Percentiles rank a stretch among this genome's conserved stretches.
Evolutionary conservation across 1,284 basidiomycete species (phyloP).

Genomic region (Veloboletus limbatus): DNA sequence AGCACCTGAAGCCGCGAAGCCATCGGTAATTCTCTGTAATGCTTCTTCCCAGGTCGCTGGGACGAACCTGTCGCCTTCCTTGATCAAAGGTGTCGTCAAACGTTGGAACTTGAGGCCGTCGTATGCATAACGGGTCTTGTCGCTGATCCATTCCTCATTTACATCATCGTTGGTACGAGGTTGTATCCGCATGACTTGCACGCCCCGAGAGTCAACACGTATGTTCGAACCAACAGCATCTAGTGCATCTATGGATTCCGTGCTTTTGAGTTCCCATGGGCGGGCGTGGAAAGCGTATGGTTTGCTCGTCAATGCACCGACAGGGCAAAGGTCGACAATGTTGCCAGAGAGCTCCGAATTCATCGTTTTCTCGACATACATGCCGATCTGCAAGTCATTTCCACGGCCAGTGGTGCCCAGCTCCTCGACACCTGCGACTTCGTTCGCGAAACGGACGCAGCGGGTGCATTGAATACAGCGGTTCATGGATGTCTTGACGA

Average conservation of each 20-base stretch:
- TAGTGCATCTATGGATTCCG: slow-evolving; percentile 96
- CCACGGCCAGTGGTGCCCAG: slow-evolving; percentile 96
- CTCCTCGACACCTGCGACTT: slow-evolving; percentile 98
- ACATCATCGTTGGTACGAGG: slow-evolving; percentile 97
- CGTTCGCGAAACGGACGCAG: slow-evolving; percentile 98
- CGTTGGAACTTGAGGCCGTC: slow-evolving; percentile 97
- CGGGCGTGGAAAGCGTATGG: slow-evolving; percentile 97
- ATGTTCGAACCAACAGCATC: slow-evolving; percentile 99
- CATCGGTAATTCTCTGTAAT: slow-evolving; percentile 75
- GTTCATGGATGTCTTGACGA: slow-evolving; percentile 99
- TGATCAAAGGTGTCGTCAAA: slow-evolving; percentile 88
- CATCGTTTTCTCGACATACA: slow-evolving; percentile 97
- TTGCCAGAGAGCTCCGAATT: slow-evolving; percentile 98
- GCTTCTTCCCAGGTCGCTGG: slow-evolving; percentile 94
- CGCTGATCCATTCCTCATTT: slow-evolving; percentile 99
- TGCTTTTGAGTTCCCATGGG: slow-evolving; percentile 99
- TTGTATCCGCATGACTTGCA: slow-evolving; percentile 96
- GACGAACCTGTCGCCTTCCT: slow-evolving; percentile 91
- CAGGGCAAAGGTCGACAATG: slow-evolving; percentile 95
- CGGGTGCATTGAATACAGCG: slow-evolving; percentile 99
- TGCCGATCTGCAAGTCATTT: slow-evolving; percentile 98
- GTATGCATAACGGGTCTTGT: slow-evolving; percentile 97
- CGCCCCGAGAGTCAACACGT: slow-evolving; percentile 92
- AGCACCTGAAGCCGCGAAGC: slow-evolving; percentile 79
- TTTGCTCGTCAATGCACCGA: slow-evolving; percentile 97